phyloP scores from a whole-genome alignment of 805 yeast genomes.

The Pichia rugopelliculosa region DNA sequence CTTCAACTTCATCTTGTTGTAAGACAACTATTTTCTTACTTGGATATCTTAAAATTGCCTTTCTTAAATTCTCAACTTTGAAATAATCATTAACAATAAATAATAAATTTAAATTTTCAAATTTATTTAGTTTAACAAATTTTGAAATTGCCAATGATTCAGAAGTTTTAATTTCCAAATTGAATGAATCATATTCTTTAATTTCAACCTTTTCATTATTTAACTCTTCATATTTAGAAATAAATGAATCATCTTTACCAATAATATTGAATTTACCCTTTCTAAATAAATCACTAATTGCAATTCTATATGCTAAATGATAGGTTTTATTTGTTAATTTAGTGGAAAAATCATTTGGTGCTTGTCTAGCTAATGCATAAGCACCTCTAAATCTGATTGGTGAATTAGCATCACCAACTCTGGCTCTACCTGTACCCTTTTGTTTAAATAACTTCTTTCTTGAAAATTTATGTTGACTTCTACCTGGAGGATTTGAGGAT shows the following conservation, averaged over 20 bases:
- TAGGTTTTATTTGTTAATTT: constrained; percentile 68
- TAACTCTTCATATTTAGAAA: constrained; percentile 4
- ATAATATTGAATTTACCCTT: constrained; percentile 64
- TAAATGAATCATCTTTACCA: constrained; percentile 37
- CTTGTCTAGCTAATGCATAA: constrained; percentile 79
- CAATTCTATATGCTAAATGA: constrained; percentile 68
- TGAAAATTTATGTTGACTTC: constrained; percentile 80
- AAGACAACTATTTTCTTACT: constrained; percentile 51
- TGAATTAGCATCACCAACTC: constrained; percentile 93
- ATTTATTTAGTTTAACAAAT: constrained; percentile 41
- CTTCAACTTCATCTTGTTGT: constrained; percentile 71
- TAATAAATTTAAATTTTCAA: constrained; percentile 48
- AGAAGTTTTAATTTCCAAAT: constrained; percentile 23
- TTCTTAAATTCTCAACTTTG: constrained; percentile 45
- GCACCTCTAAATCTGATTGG: constrained; percentile 90
- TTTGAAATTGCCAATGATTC: constrained; percentile 24
- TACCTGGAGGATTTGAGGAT: constrained; percentile 76
- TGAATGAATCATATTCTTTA: constrained; percentile 21
- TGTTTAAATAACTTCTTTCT: constrained; percentile 78
- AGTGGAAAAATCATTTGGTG: constrained; percentile 85
- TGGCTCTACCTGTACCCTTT: constrained; percentile 91
- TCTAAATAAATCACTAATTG: constrained; percentile 74
- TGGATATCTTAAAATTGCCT: constrained; percentile 47
- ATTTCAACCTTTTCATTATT: constrained; percentile 8
- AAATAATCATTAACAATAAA: constrained; percentile 53